phyloP scores from a whole-genome alignment of 2,329 filamentous ascomycete species.

The Sarocladiaceae sp. region DNA sequence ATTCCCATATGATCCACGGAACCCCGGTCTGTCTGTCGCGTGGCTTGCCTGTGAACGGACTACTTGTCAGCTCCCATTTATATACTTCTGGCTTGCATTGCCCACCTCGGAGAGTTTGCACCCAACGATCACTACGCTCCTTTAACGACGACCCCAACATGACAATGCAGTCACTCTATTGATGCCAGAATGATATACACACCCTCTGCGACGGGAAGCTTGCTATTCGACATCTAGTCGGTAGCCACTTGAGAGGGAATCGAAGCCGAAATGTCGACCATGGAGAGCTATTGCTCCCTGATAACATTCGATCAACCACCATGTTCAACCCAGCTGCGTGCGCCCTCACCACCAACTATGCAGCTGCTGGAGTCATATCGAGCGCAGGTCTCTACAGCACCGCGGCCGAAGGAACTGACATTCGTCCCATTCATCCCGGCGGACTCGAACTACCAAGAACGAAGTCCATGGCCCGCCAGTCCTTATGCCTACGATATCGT shows the following conservation, averaged over 20 bases:
- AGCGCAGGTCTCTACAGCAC: neutral
- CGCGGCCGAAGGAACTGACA: neutral
- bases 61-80: neutral
- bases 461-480: neutral
- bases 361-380: conserved; percentile 1
- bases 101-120: neutral
- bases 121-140: neutral
- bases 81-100: conserved; percentile 4
- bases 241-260: neutral
- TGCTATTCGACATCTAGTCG: neutral
- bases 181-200: neutral
- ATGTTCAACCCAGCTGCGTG: neutral
- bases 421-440: conserved; percentile 7
- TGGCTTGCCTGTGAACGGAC: neutral
- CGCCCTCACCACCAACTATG: neutral
- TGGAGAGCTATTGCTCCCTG: conserved; percentile 6
- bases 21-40: neutral
- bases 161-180: neutral
- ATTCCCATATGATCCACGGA: conserved; percentile 9
- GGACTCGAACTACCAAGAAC: neutral
- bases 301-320: conserved; percentile 3
- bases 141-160: neutral
- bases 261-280: neutral
- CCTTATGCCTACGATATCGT: conserved; percentile 9
- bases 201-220: too few species aligned